These are phyloP conservation scores for Coniferiporia weirii DNA, from an alignment of 1,284 basidiomycete genomes.

Conservation along the genomic window DNA sequence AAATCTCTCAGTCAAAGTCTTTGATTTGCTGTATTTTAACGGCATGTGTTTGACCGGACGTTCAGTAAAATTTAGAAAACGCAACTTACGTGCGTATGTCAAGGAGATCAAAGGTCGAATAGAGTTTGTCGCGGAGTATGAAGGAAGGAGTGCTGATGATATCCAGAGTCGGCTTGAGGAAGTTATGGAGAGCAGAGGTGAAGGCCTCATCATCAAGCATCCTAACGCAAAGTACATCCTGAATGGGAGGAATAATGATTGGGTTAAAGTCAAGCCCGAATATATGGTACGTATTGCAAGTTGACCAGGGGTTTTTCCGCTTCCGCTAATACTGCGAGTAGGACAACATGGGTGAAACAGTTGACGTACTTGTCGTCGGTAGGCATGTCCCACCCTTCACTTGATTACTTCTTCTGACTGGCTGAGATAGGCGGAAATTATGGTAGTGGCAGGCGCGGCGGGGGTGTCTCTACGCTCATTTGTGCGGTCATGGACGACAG, in stretches of 20 bases:
- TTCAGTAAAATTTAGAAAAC: slow-evolving; percentile 62
- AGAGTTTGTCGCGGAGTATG: slow-evolving; percentile 69
- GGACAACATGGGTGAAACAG: slow-evolving; percentile 86
- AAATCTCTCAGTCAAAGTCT: slow-evolving; percentile 74
- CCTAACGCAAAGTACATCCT: slow-evolving; percentile 73
- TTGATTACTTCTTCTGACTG: not conserved
- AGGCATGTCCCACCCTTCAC: slow-evolving; percentile 23
- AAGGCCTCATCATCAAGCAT: slow-evolving; percentile 90
- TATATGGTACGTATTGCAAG: slow-evolving; percentile 62
- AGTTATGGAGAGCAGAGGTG: slow-evolving; percentile 78
- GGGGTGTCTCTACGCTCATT: slow-evolving; percentile 75
- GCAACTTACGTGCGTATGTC: slow-evolving; percentile 59
- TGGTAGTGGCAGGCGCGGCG: slow-evolving; percentile 65
- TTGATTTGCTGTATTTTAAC: slow-evolving; percentile 87
- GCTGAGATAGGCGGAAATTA: slow-evolving; percentile 58
- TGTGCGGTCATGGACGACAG: slow-evolving; percentile 75
- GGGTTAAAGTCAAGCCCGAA: slow-evolving; percentile 94
- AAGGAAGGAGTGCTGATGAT: slow-evolving; percentile 74
- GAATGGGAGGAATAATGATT: slow-evolving; percentile 82
- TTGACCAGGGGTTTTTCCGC: slow-evolving; percentile 7
- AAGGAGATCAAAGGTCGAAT: slow-evolving; percentile 68
- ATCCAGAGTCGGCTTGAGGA: slow-evolving; percentile 75
- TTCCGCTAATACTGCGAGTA: slow-evolving; percentile 25
- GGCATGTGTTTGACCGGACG: slow-evolving; percentile 63
- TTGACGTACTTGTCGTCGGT: slow-evolving; percentile 87